Evolutionary conservation across 1,139 yeast genomes (phyloP).

Genomic region (Hyphopichia khmerensis): DNA sequence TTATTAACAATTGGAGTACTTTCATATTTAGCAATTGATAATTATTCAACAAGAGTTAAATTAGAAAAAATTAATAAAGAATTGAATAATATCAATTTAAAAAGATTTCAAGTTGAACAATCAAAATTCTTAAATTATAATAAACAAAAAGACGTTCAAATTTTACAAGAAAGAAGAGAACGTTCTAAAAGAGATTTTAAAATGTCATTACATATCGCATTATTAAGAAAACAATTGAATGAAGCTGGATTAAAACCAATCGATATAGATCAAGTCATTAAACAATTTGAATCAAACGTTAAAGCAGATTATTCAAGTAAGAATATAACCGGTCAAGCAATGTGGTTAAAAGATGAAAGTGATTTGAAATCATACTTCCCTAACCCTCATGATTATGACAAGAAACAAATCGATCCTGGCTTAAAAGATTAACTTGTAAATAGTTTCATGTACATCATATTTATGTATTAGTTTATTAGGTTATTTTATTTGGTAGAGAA

Average conservation of each 20-base stretch:
- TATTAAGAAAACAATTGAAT: constrained; percentile 55
- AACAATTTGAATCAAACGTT: constrained; percentile 55
- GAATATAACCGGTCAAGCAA: constrained; percentile 52
- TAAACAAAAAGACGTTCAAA: constrained; percentile 47
- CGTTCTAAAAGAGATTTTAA: constrained; percentile 53
- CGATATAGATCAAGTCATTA: constrained; percentile 49
- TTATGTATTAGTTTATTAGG: background rate
- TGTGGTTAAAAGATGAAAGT: constrained; percentile 59
- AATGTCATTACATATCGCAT: constrained; percentile 63
- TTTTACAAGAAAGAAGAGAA: constrained; percentile 46
- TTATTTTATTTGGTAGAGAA: too few species aligned
- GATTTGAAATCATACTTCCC: constrained; percentile 44
- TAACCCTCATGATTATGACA: constrained; percentile 58
- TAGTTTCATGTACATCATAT: background rate
- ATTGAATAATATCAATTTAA: constrained; percentile 40
- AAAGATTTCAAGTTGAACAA: constrained; percentile 42
- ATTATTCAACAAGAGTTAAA: constrained; percentile 41
- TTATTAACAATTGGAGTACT: constrained; percentile 39
- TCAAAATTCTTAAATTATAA: constrained; percentile 42
- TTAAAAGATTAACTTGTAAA: background rate
- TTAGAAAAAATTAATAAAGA: constrained; percentile 42
- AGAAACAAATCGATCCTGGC: constrained; percentile 17
- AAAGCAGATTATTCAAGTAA: constrained; percentile 54
- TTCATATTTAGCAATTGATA: constrained; percentile 53
- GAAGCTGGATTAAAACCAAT: constrained; percentile 55